Evolutionary conservation across 306 rosid species (phyloP).

Genomic region (Boehmeria nivea): DNA sequence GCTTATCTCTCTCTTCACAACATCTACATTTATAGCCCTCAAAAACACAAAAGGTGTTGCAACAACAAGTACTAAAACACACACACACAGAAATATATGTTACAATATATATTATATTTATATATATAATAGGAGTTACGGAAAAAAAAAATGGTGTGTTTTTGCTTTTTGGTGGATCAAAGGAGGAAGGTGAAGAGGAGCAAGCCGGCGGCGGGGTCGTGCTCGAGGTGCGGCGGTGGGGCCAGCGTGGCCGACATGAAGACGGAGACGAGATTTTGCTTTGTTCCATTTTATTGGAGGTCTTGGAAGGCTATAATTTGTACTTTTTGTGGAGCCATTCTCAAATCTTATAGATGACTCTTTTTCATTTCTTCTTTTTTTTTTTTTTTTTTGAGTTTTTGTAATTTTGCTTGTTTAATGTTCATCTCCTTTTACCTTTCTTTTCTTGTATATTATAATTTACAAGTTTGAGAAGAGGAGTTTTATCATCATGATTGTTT

Average conservation of each 20-base stretch:
- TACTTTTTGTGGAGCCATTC: conserved; percentile 77
- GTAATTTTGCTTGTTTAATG: neutral
- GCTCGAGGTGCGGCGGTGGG: conserved; percentile 68
- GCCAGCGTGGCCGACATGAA: conserved; percentile 73
- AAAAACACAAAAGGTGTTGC: neutral
- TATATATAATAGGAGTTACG: no score
- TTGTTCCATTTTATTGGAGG: conserved; percentile 52
- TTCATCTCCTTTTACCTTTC: neutral
- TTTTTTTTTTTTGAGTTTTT: neutral
- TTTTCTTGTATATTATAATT: neutral
- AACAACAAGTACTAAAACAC: neutral
- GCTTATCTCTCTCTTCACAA: no score
- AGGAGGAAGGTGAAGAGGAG: conserved; percentile 45
- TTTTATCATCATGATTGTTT: neutral
- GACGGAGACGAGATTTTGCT: conserved; percentile 63
- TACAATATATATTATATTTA: no score
- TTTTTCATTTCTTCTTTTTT: neutral
- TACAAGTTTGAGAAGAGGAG: neutral
- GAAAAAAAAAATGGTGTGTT: conserved; percentile 47
- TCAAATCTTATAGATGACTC: conserved; percentile 54
- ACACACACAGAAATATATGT: neutral
- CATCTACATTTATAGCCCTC: no score
- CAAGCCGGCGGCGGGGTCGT: conserved; percentile 77
- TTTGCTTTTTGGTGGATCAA: conserved; percentile 74
- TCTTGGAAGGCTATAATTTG: conserved; percentile 71